Percentiles rank a stretch among this genome's conserved stretches.
These are phyloP conservation scores for Pouteria campechiana DNA, from an alignment of 179 eudicot species.

Conservation along the genomic window DNA sequence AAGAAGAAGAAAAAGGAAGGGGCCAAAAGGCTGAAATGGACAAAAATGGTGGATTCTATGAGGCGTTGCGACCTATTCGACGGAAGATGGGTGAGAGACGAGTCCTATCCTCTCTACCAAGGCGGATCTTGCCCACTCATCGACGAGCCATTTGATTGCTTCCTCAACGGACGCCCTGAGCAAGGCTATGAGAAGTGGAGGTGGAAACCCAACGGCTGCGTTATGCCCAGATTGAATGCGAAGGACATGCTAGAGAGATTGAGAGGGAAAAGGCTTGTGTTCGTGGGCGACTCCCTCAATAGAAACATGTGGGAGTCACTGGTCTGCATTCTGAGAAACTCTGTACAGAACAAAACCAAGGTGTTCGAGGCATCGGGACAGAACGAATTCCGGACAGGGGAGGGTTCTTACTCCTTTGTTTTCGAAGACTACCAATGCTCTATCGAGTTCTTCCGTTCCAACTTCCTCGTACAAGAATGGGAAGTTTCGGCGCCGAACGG, in stretches of 20 bases:
- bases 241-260: slow-evolving; percentile 53
- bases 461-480: slow-evolving; percentile 86
- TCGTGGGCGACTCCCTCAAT: slow-evolving; percentile 86
- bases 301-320: slow-evolving; percentile 97
- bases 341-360: slow-evolving; percentile 47
- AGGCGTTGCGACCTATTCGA: slow-evolving; percentile 45
- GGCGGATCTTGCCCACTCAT: slow-evolving; percentile 63
- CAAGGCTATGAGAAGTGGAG: slow-evolving; percentile 40
- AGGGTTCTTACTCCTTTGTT: slow-evolving; percentile 50
- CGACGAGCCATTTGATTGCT: slow-evolving; percentile 57
- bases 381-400: slow-evolving; percentile 44
- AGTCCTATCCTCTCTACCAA: slow-evolving; percentile 40
- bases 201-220: slow-evolving; percentile 63
- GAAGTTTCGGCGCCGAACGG: slow-evolving; percentile 49
- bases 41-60: slow-evolving; percentile 14
- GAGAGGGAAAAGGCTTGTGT: slow-evolving; percentile 71
- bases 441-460: slow-evolving; percentile 81
- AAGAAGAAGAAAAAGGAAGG: slow-evolving; percentile 1
- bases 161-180: slow-evolving; percentile 55
- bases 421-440: slow-evolving; percentile 62
- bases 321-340: slow-evolving; percentile 59
- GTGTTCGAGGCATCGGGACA: slow-evolving; percentile 69
- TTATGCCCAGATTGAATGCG: slow-evolving; percentile 70
- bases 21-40: slow-evolving; percentile 6
- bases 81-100: slow-evolving; percentile 69